Conservation (phyloP, 345 rosid species). For the Citrus glauca region DNA sequence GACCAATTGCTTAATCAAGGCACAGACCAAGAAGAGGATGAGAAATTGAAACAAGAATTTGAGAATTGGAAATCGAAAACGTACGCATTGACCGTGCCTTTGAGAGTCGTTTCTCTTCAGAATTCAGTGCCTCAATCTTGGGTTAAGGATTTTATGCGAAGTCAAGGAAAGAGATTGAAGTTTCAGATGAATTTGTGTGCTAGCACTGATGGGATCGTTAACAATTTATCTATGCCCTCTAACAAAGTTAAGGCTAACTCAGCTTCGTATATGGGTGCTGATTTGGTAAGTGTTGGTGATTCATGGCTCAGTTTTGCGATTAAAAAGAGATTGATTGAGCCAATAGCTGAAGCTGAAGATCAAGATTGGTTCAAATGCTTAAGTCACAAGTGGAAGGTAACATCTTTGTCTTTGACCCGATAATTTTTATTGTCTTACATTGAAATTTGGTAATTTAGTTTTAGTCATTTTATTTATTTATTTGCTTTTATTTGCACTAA, state of each 20-base stretch:
- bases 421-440: too few relatives aligned
- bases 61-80: slow-evolving; percentile 73
- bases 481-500: slow-evolving; percentile 27
- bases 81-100: slow-evolving; percentile 62
- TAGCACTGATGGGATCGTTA: slow-evolving; percentile 59
- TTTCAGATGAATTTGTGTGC: slow-evolving; percentile 41
- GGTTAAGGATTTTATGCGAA: slow-evolving; percentile 73
- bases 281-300: slow-evolving; percentile 73
- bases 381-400: slow-evolving; percentile 87
- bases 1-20: background rate
- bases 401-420: background rate
- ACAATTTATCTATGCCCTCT: slow-evolving; percentile 38
- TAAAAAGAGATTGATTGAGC: slow-evolving; percentile 53
- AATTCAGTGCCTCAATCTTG: slow-evolving; percentile 89
- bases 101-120: slow-evolving; percentile 63
- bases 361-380: slow-evolving; percentile 75
- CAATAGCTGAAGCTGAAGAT: slow-evolving; percentile 53
- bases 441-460: too few relatives aligned
- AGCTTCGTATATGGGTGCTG: slow-evolving; percentile 49
- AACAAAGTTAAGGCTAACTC: slow-evolving; percentile 34
- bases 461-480: background rate
- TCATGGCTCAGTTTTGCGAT: slow-evolving; percentile 79
- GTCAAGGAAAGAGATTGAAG: slow-evolving; percentile 74
- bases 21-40: slow-evolving; percentile 26
- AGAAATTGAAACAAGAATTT: slow-evolving; percentile 50